Evolutionary conservation across 2,329 filamentous ascomycete species (phyloP), one percentile per base, ranked within the genome.

Genomic region (Phialophora expanda): DNA sequence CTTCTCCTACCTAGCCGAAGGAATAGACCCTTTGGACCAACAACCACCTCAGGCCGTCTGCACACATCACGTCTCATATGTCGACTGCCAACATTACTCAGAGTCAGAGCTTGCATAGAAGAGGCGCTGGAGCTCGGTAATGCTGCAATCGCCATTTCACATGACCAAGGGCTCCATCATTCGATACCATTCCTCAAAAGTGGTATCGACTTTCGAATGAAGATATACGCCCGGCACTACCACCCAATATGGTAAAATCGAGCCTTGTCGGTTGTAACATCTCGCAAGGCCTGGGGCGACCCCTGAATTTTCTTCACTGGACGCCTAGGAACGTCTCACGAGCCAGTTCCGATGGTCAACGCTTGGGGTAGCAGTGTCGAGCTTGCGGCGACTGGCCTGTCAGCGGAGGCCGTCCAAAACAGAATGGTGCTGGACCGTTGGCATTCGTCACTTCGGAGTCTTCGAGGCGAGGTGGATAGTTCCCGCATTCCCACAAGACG

Each of bases 391-490:
- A 58, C 5, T 30, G 56, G 38, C 56, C 56, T 58, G 56, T 58
- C 56, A 58, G 56, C 56, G 9, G 8, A 9, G 14, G 4, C 20
- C 44, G n/a, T 12, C 44, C 44, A 22, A 48, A 48, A 48, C 48
- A 53, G 26, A 53, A 53, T 12, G 48, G 11, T 24, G 48, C 7
- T 26, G 48, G 20, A 26, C 20, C 6, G 48, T 24, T 30, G 12
- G 44, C 44, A 24, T 32, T 38, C 41, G 57, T 51, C 57, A 51
- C 41, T 32, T 50, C 57, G 41, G 57, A n/a, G 4, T 32, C 26
- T n/a, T 60, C 57, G 57, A 60, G 57, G 57, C 57, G 57, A 60
- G 41, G 46, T 46, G 14, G 26, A 30, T 34, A 44, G 57, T n/a
- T 60, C n/a, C 41, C 57, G 46, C 44, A 28, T n/a, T 17, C n/a